phyloP scores from a whole-genome alignment of 768 basidiomycete genomes.

The Terana coerulea region DNA sequence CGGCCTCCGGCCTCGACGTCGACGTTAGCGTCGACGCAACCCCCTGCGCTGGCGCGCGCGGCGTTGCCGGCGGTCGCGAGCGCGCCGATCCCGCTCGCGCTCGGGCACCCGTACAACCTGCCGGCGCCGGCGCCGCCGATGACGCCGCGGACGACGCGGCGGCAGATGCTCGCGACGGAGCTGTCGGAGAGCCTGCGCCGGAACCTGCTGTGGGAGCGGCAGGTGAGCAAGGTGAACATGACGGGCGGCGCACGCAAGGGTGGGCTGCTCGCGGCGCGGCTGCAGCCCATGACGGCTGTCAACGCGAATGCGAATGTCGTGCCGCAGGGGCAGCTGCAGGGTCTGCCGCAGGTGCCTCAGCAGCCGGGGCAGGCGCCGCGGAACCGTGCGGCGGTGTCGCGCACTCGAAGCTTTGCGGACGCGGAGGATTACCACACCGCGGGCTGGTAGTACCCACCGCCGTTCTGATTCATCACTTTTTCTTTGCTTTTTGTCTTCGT shows the following conservation, averaged over 20 bases:
- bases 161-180: slow-evolving; percentile 81
- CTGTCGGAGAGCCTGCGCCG: slow-evolving; percentile 80
- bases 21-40: background rate
- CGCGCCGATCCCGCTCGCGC: slow-evolving; percentile 46
- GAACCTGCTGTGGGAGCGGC: slow-evolving; percentile 79
- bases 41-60: slow-evolving; percentile 18
- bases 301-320: no score
- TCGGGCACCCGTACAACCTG: slow-evolving; percentile 69
- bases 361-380: slow-evolving; percentile 41
- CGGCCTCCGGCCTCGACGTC: background rate
- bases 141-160: slow-evolving; percentile 81
- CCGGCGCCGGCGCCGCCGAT: slow-evolving; percentile 62
- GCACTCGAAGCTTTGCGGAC: slow-evolving; percentile 67
- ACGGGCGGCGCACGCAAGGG: slow-evolving; percentile 31
- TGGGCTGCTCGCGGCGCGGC: slow-evolving; percentile 24
- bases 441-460: slow-evolving; percentile 46
- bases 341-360: slow-evolving; percentile 17
- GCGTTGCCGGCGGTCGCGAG: slow-evolving; percentile 35
- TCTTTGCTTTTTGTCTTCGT: background rate
- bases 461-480: background rate
- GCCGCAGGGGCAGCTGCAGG: slow-evolving; percentile 1
- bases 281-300: slow-evolving; percentile 33
- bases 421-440: slow-evolving; percentile 62
- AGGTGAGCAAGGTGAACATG: slow-evolving; percentile 53
- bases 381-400: slow-evolving; percentile 43